Evolutionary conservation across 1,284 basidiomycete genomes (phyloP).

Genomic region (Ganoderma resinaceum): DNA sequence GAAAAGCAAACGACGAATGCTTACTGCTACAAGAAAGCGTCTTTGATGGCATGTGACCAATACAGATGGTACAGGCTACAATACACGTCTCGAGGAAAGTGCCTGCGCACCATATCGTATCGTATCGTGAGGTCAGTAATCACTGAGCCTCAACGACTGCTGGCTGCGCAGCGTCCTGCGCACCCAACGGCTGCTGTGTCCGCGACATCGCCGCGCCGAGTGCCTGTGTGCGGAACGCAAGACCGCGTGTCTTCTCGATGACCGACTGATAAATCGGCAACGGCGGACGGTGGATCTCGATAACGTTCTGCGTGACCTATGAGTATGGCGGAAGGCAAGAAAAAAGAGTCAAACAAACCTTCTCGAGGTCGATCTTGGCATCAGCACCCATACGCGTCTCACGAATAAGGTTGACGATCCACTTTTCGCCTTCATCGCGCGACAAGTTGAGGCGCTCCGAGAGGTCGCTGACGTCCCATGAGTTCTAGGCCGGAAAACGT

Average conservation of each 20-base stretch:
- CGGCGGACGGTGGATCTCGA: slow-evolving; percentile 92
- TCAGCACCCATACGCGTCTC: slow-evolving; percentile 96
- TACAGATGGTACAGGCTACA: slow-evolving; percentile 12
- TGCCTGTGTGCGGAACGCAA: slow-evolving; percentile 91
- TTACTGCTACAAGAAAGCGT: slow-evolving; percentile 4
- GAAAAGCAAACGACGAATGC: neutral
- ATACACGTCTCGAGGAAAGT: slow-evolving; percentile 11
- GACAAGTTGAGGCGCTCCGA: slow-evolving; percentile 93
- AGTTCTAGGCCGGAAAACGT: slow-evolving; percentile 4
- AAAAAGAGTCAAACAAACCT: slow-evolving; percentile 53
- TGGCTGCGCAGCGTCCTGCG: slow-evolving; percentile 34
- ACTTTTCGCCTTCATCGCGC: slow-evolving; percentile 95
- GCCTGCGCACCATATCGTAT: slow-evolving; percentile 4
- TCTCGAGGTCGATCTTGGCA: slow-evolving; percentile 96
- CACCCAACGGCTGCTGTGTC: slow-evolving; percentile 43
- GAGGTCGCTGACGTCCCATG: slow-evolving; percentile 68
- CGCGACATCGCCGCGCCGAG: slow-evolving; percentile 86
- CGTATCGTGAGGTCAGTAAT: neutral
- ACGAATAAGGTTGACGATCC: slow-evolving; percentile 98
- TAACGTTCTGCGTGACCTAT: slow-evolving; percentile 79
- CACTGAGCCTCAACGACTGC: slow-evolving; percentile 35
- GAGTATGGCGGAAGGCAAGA: slow-evolving; percentile 17
- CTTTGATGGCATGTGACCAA: slow-evolving; percentile 1
- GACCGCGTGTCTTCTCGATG: slow-evolving; percentile 95
- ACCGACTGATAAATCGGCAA: slow-evolving; percentile 93